Percentiles rank a stretch among this genome's conserved stretches.
These are phyloP conservation scores for Rhinocladiella similis DNA, from an alignment of 2,329 filamentous ascomycete species.

Conservation along the genomic window DNA sequence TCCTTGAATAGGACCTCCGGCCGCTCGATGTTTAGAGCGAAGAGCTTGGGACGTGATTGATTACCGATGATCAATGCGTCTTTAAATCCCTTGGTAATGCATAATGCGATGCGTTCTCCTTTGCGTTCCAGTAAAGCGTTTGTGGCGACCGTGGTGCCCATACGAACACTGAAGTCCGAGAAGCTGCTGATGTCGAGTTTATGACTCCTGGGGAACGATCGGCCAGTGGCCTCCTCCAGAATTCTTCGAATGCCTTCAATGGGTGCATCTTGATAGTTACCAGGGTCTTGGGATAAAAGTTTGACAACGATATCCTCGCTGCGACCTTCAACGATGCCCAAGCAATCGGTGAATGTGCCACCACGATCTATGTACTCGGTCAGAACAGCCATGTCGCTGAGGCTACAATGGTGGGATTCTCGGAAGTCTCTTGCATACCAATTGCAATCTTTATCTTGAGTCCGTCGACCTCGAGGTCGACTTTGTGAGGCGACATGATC, in stretches of 20 bases:
- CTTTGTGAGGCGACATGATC: constrained; percentile 4
- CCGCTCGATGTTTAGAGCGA: constrained; percentile 86
- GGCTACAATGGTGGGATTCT: background rate
- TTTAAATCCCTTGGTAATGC: constrained; percentile 80
- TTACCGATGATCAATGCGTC: constrained; percentile 88
- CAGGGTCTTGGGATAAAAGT: constrained; percentile 40
- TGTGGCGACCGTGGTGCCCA: constrained; percentile 89
- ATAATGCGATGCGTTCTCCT: constrained; percentile 84
- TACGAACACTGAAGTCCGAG: constrained; percentile 68
- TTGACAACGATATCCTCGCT: constrained; percentile 38
- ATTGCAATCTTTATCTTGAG: constrained; percentile 7
- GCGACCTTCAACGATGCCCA: constrained; percentile 45
- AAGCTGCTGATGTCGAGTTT: constrained; percentile 21
- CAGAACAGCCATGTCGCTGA: too few relatives aligned
- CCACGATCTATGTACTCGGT: constrained; percentile 32
- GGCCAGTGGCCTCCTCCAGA: constrained; percentile 21
- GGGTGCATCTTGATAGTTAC: constrained; percentile 55
- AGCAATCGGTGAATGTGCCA: constrained; percentile 42
- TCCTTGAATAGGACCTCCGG: constrained; percentile 77
- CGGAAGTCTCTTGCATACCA: background rate
- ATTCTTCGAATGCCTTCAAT: constrained; percentile 54
- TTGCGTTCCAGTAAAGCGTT: constrained; percentile 87
- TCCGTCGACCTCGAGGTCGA: constrained; percentile 2
- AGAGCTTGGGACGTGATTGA: constrained; percentile 85
- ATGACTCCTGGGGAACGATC: background rate